Evolutionary conservation across 2,329 filamentous ascomycete genomes (phyloP).

Genomic region (Ascocoryne sarcoides): DNA sequence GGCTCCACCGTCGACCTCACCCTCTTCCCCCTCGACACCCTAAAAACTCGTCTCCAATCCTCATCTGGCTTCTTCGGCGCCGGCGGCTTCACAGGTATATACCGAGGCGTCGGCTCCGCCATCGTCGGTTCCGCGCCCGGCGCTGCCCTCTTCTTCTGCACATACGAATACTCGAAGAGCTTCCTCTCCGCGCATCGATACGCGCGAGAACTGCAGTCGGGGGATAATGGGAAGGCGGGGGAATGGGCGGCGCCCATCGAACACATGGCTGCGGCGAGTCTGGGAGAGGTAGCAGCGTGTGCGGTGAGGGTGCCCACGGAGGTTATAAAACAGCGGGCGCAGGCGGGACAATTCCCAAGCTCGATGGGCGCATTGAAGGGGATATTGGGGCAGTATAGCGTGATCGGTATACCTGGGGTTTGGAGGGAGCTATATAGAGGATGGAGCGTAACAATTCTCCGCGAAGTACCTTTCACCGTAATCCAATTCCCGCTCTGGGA

Average conservation of each 20-base stretch:
- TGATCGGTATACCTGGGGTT: constrained; percentile 46
- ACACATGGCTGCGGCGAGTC: constrained; percentile 78
- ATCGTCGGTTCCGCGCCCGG: constrained; percentile 87
- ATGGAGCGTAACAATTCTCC: constrained; percentile 84
- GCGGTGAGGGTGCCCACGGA: constrained; percentile 89
- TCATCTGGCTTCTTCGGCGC: constrained; percentile 66
- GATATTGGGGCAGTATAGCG: constrained; percentile 48
- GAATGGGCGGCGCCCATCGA: constrained; percentile 32
- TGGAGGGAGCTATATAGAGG: constrained; percentile 84
- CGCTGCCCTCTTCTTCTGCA: constrained; percentile 95
- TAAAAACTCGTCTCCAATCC: constrained; percentile 95
- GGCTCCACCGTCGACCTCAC: constrained; percentile 95
- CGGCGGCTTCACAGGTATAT: constrained; percentile 86
- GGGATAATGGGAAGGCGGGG: constrained; percentile 22
- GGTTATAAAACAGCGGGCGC: constrained; percentile 92
- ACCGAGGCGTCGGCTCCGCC: constrained; percentile 83
- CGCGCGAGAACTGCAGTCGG: constrained; percentile 17
- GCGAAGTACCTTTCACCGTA: constrained; percentile 94
- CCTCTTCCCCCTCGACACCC: constrained; percentile 94
- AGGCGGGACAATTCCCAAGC: constrained; percentile 73
- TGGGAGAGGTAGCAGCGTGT: constrained; percentile 89
- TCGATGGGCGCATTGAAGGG: constrained; percentile 58
- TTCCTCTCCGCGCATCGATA: constrained; percentile 32
- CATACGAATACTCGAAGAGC: constrained; percentile 71
- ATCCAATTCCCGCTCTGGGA: constrained; percentile 99